These are phyloP conservation scores for Dendrobium nobile DNA, from an alignment of 106 monocot genomes.

Conservation along the genomic window DNA sequence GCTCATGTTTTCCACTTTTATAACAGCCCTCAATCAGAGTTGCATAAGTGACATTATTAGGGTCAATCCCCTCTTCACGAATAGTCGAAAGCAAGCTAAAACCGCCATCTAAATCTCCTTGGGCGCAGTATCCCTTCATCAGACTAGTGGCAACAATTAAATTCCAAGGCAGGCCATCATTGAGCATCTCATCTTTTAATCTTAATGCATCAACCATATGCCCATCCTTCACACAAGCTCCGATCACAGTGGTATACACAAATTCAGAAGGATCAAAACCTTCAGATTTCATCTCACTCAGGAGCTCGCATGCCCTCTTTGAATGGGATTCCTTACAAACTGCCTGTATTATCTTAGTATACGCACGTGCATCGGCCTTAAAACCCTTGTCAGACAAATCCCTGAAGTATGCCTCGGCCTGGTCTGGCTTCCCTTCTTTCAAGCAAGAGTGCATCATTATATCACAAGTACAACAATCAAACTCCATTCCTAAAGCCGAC, in stretches of 20 bases:
- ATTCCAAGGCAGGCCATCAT: slow-evolving; percentile 14
- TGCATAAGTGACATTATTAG: slow-evolving; percentile 35
- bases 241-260: slow-evolving; percentile 35
- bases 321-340: slow-evolving; percentile 38
- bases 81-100: slow-evolving; percentile 23
- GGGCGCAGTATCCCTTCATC: slow-evolving; percentile 42
- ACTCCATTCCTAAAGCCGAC: slow-evolving; percentile 26
- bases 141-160: slow-evolving; percentile 37
- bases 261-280: slow-evolving; percentile 30
- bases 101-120: slow-evolving; percentile 34
- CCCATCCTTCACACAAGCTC: slow-evolving; percentile 46
- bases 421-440: slow-evolving; percentile 29
- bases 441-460: slow-evolving; percentile 54
- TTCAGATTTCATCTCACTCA: slow-evolving; percentile 36
- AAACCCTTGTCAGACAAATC: slow-evolving; percentile 26
- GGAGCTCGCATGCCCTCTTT: slow-evolving; percentile 30
- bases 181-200: slow-evolving; percentile 53
- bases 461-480: slow-evolving; percentile 29
- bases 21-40: slow-evolving; percentile 51
- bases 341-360: slow-evolving; percentile 23
- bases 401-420: slow-evolving; percentile 30
- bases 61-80: slow-evolving; percentile 27
- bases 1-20: slow-evolving; percentile 32
- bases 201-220: slow-evolving; percentile 41
- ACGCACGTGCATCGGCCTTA: slow-evolving; percentile 31